Evolutionary conservation across 768 basidiomycete genomes (phyloP).

Genomic region (Holtermanniella nyarrowii): DNA sequence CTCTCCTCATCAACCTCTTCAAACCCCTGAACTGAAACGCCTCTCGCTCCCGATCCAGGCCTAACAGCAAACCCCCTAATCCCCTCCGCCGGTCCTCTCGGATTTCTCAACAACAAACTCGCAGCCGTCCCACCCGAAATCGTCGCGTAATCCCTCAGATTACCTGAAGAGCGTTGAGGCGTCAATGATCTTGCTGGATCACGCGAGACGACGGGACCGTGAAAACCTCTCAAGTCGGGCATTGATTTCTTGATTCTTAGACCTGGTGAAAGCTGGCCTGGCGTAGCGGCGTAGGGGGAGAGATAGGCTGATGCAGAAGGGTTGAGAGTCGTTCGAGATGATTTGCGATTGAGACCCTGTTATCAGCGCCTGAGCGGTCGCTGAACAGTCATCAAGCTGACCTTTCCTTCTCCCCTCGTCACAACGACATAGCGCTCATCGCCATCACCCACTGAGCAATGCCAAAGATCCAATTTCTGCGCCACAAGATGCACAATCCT

Average conservation of each 20-base stretch:
- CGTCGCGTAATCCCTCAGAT: slow-evolving; percentile 38
- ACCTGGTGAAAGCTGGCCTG: slow-evolving; percentile 45
- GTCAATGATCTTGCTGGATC: slow-evolving; percentile 36
- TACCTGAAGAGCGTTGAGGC: slow-evolving; percentile 39
- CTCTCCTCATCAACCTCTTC: neutral
- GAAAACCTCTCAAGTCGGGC: slow-evolving; percentile 66
- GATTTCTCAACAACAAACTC: slow-evolving; percentile 25
- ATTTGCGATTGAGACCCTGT: neutral
- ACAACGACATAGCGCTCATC: slow-evolving; percentile 90
- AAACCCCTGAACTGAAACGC: neutral
- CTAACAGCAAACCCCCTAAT: slow-evolving; percentile 23
- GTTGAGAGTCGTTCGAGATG: slow-evolving; percentile 3
- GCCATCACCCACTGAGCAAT: slow-evolving; percentile 83
- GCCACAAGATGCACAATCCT: slow-evolving; percentile 91
- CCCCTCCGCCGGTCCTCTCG: slow-evolving; percentile 33
- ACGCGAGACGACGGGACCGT: slow-evolving; percentile 37
- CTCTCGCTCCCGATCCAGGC: no score
- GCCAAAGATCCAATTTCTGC: slow-evolving; percentile 89
- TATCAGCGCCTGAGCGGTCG: slow-evolving; percentile 2
- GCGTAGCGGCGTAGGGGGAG: slow-evolving; percentile 34
- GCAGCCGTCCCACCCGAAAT: slow-evolving; percentile 20
- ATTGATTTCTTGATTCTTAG: slow-evolving; percentile 94
- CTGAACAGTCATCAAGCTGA: neutral
- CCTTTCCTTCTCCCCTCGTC: slow-evolving; percentile 76
- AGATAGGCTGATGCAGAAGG: slow-evolving; percentile 22